Percentiles rank a stretch among this genome's conserved stretches.
Evolutionary conservation across 768 basidiomycete species (phyloP).

Genomic region (Termitomyces sp.): DNA sequence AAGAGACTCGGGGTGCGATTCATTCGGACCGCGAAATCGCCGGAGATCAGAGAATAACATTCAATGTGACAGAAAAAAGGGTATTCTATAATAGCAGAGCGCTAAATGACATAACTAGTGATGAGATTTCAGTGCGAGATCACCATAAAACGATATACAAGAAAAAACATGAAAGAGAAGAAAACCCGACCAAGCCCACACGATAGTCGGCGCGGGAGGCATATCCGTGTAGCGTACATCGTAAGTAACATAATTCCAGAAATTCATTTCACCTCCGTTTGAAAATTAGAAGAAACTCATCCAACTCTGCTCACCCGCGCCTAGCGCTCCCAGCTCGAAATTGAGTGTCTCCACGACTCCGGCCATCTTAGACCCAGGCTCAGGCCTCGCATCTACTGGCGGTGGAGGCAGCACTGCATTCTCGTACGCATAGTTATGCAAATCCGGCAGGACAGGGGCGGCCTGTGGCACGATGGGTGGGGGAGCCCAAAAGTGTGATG

Average conservation of each 20-base stretch:
- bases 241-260: neutral
- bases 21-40: slow-evolving; percentile 14
- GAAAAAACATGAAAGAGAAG: slow-evolving; percentile 3
- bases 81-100: neutral
- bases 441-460: slow-evolving; percentile 36
- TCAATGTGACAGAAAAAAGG: neutral
- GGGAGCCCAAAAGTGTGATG: slow-evolving; percentile 44
- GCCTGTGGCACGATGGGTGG: slow-evolving; percentile 29
- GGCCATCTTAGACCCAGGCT: slow-evolving; percentile 34
- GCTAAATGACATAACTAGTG: neutral
- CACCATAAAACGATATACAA: neutral
- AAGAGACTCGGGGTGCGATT: slow-evolving; percentile 5
- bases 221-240: neutral
- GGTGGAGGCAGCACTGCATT: slow-evolving; percentile 23
- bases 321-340: slow-evolving; percentile 46
- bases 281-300: slow-evolving; percentile 43
- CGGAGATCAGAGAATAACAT: slow-evolving; percentile 5
- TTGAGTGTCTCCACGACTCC: slow-evolving; percentile 40
- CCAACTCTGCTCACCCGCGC: slow-evolving; percentile 38
- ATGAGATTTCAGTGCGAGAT: neutral
- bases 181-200: neutral
- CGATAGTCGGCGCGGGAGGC: too few relatives aligned
- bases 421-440: slow-evolving; percentile 26
- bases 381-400: slow-evolving; percentile 23
- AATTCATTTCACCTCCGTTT: neutral